Base-by-base conservation (phyloP, 2,329 filamentous ascomycete species). In the Camillea tinctor region DNA sequence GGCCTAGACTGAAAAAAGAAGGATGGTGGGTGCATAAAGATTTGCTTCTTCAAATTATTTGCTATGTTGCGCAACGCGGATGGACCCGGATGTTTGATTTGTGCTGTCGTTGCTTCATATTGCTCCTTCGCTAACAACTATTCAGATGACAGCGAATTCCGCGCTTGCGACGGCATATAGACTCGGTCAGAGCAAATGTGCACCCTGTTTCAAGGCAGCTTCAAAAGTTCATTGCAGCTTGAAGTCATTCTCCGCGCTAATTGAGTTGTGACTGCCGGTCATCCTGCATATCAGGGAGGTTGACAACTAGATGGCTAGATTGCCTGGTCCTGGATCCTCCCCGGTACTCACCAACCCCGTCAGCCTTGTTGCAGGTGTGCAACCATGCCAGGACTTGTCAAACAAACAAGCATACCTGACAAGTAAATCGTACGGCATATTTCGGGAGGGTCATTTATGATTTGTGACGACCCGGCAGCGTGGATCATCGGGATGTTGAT, bases 401-500 rank as follows among this genome's bases (percentile, higher is more conserved):
- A 62, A 64, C 57, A 60, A 48, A 56, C 20, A 60, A 51, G 23
- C 56, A n/a, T 59, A 50, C 58, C 55, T 51, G 50, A 52, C 49
- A 57, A 50, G 56, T 60, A 50, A 48, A 44, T 51, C 51, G 51
- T 53, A 60, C 44, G 53, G 50, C 48, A 58, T 56, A 54, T 21
- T 19, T 50, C 52, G 17, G 13, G 52, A 9, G 52, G 58, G 51
- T 61, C 36, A 60, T 50, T 30, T 40, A 19, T 58, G 52, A 62
- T 61, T 59, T 60, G 55, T 44, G 51, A 58, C 53, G 58, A 57
- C 57, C 62, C 61, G 56, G 54, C 54, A 60, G 60, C n/a, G 59
- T 57, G 64, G 63, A 57, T 64, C 61, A 52, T 59, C 59, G 57
- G 59, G 57, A 55, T 53, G 36, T 58, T 50, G 52, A 54, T 59